Evolutionary conservation across 495 filamentous ascomycete genomes (phyloP).

Genomic region (Aspergillus cavernicola): DNA sequence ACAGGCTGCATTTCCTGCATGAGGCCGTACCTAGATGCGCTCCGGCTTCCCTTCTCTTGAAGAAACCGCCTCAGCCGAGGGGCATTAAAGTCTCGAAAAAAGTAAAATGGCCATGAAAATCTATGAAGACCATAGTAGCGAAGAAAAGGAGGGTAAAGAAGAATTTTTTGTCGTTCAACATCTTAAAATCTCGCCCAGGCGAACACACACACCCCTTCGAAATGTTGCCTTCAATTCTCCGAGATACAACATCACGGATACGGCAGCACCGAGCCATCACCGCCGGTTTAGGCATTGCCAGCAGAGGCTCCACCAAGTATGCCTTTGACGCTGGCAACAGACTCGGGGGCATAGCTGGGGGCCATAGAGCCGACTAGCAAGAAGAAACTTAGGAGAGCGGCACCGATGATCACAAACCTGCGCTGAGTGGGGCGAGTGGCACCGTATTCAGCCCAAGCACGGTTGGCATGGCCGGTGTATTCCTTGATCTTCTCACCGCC

Average conservation of each 20-base stretch:
- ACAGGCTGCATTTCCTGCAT: conserved; percentile 37
- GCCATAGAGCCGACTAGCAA: conserved; percentile 62
- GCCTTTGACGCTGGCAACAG: conserved; percentile 38
- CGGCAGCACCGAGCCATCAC: not conserved
- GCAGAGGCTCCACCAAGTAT: conserved; percentile 40
- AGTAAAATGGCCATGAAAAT: conserved; percentile 9
- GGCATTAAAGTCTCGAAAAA: conserved; percentile 16
- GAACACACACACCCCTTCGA: not conserved
- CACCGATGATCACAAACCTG: conserved; percentile 67
- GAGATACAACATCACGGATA: not conserved
- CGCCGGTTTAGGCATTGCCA: conserved; percentile 32
- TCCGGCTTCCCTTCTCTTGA: conserved; percentile 2
- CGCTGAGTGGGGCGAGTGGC: conserved; percentile 66
- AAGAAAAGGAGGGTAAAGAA: conserved; percentile 4
- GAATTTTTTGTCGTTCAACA: conserved; percentile 14
- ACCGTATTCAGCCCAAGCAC: conserved; percentile 84
- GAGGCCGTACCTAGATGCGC: conserved; percentile 26
- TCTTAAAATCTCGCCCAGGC: not conserved
- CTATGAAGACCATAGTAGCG: conserved; percentile 5
- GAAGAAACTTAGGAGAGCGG: conserved; percentile 60
- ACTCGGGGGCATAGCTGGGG: conserved; percentile 42
- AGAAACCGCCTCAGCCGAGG: conserved; percentile 9
- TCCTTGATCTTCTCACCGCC: conserved; percentile 81
- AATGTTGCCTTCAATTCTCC: not conserved
- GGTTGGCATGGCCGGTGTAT: conserved; percentile 62